phyloP scores from a whole-genome alignment of 345 rosid genomes.

The Moricandia moricandioides region DNA sequence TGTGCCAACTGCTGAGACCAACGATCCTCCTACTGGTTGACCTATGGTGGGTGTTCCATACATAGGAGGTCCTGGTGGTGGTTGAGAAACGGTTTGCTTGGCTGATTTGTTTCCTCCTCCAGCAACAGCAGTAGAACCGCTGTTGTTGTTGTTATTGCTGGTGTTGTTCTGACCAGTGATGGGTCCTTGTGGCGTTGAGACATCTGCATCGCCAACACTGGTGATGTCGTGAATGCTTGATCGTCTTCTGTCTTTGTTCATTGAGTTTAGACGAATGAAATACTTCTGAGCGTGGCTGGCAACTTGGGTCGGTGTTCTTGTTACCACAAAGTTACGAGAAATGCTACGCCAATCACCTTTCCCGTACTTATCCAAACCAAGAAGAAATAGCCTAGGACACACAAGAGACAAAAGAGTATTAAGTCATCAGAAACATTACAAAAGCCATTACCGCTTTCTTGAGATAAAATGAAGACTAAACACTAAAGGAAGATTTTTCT shows the following conservation, averaged over 20 bases:
- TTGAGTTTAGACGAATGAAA: slow-evolving; percentile 84
- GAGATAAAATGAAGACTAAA: slow-evolving; percentile 1
- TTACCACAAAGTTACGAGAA: slow-evolving; percentile 88
- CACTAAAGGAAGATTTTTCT: not conserved
- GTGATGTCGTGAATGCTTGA: slow-evolving; percentile 97
- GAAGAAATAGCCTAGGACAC: slow-evolving; percentile 77
- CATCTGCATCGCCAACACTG: slow-evolving; percentile 71
- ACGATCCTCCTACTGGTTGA: slow-evolving; percentile 78
- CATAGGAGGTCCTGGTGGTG: slow-evolving; percentile 49
- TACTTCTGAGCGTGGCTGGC: slow-evolving; percentile 98
- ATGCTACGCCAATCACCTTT: slow-evolving; percentile 99
- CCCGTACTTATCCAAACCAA: slow-evolving; percentile 93
- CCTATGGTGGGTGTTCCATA: slow-evolving; percentile 77
- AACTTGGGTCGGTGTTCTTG: slow-evolving; percentile 96
- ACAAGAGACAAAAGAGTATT: slow-evolving; percentile 4
- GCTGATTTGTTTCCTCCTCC: slow-evolving; percentile 52
- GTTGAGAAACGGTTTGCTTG: slow-evolving; percentile 56
- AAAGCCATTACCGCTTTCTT: slow-evolving; percentile 7
- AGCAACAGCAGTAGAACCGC: slow-evolving; percentile 39
- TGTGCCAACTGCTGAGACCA: slow-evolving; percentile 89
- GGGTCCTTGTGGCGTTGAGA: slow-evolving; percentile 73
- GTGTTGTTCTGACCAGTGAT: slow-evolving; percentile 78
- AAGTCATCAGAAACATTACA: slow-evolving; percentile 18
- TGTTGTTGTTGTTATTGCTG: not conserved
- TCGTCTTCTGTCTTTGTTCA: slow-evolving; percentile 94